Base-by-base conservation (phyloP, 163 green algal genomes). In the Prototheca stagnorum region DNA sequence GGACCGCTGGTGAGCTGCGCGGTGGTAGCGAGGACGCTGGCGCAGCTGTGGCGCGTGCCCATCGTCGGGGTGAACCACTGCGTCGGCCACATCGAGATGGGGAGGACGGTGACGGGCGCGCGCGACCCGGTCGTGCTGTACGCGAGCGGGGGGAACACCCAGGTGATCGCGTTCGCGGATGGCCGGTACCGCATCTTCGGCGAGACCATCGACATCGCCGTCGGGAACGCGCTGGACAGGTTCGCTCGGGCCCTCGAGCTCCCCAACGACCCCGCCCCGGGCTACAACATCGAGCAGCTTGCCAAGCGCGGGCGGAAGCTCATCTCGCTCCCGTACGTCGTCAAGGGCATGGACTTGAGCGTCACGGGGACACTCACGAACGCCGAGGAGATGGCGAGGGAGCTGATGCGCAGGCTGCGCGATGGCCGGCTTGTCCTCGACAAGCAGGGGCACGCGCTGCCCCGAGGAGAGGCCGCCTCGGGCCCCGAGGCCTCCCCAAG, bases 231-330 rank as follows among this genome's bases (percentile, higher is more conserved):
- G 45, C 65, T 95, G 21, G 86, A 95, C 65, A 56, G 75, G 35
- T 86, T 89, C 64, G 80, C 80, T 4, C 57, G 65, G 9, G 46
- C 73, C 6, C 51, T 78, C 11, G 51, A 51, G 35, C 56, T 80
- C 22, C 63, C 70, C 22, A 82, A 77, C 49, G 65, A 83, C 50
- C 71, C 70, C 23, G 63, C 61, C 35, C 77, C 81, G 5, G 85
- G 85, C 3, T 93, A 93, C 66, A 93, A 95, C 75, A 93, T 95
- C 44, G 85, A 95, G 72, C 85, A 94, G 65, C 54, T 87, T 23
- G 81, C 77, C 26, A 84, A 83, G 48, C 39, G 67, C 48, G 81
- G 79, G 15, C 72, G n/a, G n/a, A 72, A 76, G 35, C 79, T 85
- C 20, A 50, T 95, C 9, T 74, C 90, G 54, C 55, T 94, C 39